Base-by-base conservation (phyloP, 2,329 filamentous ascomycete species). In the Nothophoma quercina region DNA sequence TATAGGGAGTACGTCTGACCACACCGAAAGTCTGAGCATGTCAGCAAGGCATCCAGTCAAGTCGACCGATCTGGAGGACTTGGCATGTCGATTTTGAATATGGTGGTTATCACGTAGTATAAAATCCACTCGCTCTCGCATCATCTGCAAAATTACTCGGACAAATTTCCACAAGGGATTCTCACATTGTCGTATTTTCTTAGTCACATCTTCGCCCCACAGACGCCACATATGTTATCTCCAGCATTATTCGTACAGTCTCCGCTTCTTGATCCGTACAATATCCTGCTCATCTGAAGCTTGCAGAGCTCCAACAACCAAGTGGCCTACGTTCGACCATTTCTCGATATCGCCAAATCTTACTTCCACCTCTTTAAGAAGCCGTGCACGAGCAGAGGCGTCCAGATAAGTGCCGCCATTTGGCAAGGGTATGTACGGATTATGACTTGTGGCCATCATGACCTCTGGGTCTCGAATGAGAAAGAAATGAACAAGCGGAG, bases 391-490 rank as follows among this genome's bases (percentile, higher is more conserved):
- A 10, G n/a, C 22, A 7, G 52, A 32, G 8, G 32, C 41, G 2
- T 28, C 42, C 1, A 55, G 9, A n/a, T 18, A 35, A 2, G 52
- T 43, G 5, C 46, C 52, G 3, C 38, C 39, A 1, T 32, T 32
- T 1, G 46, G 42, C 1, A 55, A 10, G 2, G 35, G 22, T 10
- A 55, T 43, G 10, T 43, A 21, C 1, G 16, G n/a, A 16, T 51
- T 51, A 12, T 55, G 16, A 7, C 54, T 21, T 6, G 54, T 57
- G 7, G 48, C 44, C 2, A 57, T 54, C 34, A 46, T 28, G 4
- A 57, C 28, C 4, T 50, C 49, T 3, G 50, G 44, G 10, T 40
- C 41, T 8, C 29, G n/a, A 8, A 35, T 39, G 2, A 53, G 18
- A 16, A 50, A 50, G 13, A 13, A 6, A n/a, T 35, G 50, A 1